phyloP scores from a whole-genome alignment of 441 rosid species.

The Erodium texanum region DNA sequence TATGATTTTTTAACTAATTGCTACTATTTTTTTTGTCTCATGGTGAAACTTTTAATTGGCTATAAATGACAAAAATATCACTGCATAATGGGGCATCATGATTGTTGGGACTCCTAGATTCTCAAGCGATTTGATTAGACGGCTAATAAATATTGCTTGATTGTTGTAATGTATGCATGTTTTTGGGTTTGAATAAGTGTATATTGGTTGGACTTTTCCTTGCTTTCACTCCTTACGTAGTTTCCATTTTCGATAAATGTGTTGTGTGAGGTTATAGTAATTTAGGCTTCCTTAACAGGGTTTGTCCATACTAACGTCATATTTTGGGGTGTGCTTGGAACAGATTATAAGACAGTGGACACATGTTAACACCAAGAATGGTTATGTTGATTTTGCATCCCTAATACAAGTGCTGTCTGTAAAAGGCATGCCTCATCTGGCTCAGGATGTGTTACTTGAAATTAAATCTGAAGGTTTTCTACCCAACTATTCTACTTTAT shows the following conservation, averaged over 20 bases:
- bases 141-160: not conserved
- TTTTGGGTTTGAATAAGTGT: not conserved
- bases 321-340: not conserved
- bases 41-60: not conserved
- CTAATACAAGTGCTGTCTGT: conserved; percentile 23
- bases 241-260: not conserved
- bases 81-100: not conserved
- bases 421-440: conserved; percentile 33
- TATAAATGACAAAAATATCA: not conserved
- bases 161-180: too few relatives aligned
- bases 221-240: not conserved
- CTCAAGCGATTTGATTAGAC: not conserved
- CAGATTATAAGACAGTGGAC: conserved; percentile 32
- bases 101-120: not conserved
- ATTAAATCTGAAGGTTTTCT: conserved; percentile 40
- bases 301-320: not conserved
- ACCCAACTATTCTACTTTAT: conserved; percentile 30
- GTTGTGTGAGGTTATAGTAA: not conserved
- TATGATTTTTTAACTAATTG: too few relatives aligned
- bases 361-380: conserved; percentile 18
- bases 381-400: conserved; percentile 33
- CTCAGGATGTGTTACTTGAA: conserved; percentile 37
- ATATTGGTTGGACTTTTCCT: not conserved
- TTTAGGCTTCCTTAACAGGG: not conserved
- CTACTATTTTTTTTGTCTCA: not conserved